Evolutionary conservation across 352 stramenopile species (phyloP).

Genomic region (Globisporangium nodosum): DNA sequence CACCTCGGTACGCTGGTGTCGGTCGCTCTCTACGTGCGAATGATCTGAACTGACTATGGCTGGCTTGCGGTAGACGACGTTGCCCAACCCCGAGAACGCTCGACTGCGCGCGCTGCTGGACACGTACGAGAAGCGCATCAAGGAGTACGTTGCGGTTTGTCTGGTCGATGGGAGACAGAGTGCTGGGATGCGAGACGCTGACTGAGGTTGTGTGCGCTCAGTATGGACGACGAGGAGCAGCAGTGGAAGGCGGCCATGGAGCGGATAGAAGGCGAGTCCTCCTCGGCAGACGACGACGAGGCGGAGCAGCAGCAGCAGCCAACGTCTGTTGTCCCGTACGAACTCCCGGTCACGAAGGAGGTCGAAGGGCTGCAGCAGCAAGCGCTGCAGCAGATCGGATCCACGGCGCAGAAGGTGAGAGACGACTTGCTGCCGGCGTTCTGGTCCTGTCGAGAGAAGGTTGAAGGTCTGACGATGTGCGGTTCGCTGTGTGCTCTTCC

Average conservation of each 20-base stretch:
- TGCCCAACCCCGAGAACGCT: conserved; percentile 60
- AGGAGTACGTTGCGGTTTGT: conserved; percentile 17
- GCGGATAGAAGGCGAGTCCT: conserved; percentile 23
- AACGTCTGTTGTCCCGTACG: conserved; percentile 19
- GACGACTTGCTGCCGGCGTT: neutral
- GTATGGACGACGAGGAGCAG: conserved; percentile 42
- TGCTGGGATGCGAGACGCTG: neutral
- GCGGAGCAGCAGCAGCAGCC: conserved; percentile 7
- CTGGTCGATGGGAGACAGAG: no score
- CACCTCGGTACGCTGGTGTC: conserved; percentile 22
- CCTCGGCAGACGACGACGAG: conserved; percentile 12
- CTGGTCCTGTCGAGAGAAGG: neutral
- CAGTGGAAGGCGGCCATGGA: conserved; percentile 46
- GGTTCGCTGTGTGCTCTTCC: neutral
- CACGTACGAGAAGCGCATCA: conserved; percentile 35
- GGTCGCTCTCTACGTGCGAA: no score
- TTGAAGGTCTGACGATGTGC: neutral
- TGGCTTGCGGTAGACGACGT: conserved; percentile 21
- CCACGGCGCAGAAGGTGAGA: conserved; percentile 37
- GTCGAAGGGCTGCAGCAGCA: conserved; percentile 42
- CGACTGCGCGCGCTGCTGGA: conserved; percentile 45
- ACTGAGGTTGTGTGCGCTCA: conserved; percentile 3
- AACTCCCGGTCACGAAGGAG: conserved; percentile 37
- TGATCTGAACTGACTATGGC: neutral
- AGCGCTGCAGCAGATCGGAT: conserved; percentile 33